Evolutionary conservation across 2,329 filamentous ascomycete genomes (phyloP).

Genomic region (Juglanconis sp.): DNA sequence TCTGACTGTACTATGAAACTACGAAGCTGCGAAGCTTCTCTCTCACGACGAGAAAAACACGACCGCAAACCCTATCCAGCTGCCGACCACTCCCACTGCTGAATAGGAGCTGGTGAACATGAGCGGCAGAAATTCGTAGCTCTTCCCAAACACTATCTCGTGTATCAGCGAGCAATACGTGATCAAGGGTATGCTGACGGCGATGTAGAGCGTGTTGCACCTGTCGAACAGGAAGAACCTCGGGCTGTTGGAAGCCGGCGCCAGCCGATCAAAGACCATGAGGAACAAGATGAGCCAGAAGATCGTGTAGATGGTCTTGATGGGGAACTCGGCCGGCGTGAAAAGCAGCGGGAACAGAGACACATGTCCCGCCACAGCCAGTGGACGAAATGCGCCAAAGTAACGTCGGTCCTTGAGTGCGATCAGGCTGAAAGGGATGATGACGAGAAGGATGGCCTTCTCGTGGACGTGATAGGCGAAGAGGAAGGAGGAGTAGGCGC

Average conservation of each 20-base stretch:
- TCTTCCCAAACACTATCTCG: slow-evolving; percentile 74
- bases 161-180: slow-evolving; percentile 85
- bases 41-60: slow-evolving; percentile 71
- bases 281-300: slow-evolving; percentile 88
- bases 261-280: slow-evolving; percentile 79
- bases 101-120: slow-evolving; percentile 98
- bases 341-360: slow-evolving; percentile 93
- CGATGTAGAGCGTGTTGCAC: slow-evolving; percentile 85
- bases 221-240: slow-evolving; percentile 88
- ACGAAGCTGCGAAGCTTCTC: neutral
- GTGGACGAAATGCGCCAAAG: slow-evolving; percentile 83
- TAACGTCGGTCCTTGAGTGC: slow-evolving; percentile 87
- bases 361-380: slow-evolving; percentile 91
- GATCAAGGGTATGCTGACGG: slow-evolving; percentile 83
- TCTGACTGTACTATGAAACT: neutral
- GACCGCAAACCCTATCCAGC: slow-evolving; percentile 91
- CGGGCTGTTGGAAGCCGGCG: slow-evolving; percentile 75
- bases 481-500: slow-evolving; percentile 92
- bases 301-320: slow-evolving; percentile 91
- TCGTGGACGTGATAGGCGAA: slow-evolving; percentile 99
- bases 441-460: slow-evolving; percentile 90
- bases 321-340: slow-evolving; percentile 85
- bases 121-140: slow-evolving; percentile 84
- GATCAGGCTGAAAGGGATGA: slow-evolving; percentile 91
- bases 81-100: slow-evolving; percentile 89